Evolutionary conservation across 345 rosid species (phyloP), one percentile per base, ranked within the genome.

Genomic region (Ailanthus altissimus): DNA sequence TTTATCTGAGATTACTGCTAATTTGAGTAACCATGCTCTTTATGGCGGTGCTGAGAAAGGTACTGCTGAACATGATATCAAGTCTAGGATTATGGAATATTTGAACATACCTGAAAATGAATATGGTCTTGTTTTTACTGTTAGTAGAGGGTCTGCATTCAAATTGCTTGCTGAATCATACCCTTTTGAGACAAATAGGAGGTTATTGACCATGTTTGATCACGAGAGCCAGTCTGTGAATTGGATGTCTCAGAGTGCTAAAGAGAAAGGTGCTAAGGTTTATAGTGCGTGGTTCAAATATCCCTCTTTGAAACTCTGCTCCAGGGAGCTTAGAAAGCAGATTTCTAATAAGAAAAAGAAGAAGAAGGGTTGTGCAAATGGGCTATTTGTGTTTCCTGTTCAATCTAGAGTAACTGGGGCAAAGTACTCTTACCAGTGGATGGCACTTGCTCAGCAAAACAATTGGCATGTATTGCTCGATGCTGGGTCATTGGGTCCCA

Each of bases 141-240:
- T 90, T 28, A 91, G 94, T 68, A 89, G 98, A 84, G 98, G 98
- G 67, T 91, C 98, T 38, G 94, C 98, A 18, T 93, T 93, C 40
- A 90, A 89, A 70, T 84, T 93, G 82, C 82, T 93, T 9, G 93
- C 98, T 8, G 98, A 93, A 45, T 88, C 92, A 36, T 93, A 93
- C 79, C 94, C 97, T 25, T 93, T 93, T 59, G 90, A 91, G 61
- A 74, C 90, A 3, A 93, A 91, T 65, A 93, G 85, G 81, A 86
- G 86, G 76, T 75, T 93, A 74, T 71, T 93, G 79, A 90, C 97
- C 50, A 91, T 93, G 98, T 93, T 93, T 14, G 98, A 93, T 81
- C 97, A 93, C 12, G 98, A 93, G 89, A 91, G 97, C 68, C 98
- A 93, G 84, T 91, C 97, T 23, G 97, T 93, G 62, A 91, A 89